A percentile compares a stretch with the other conserved stretches of the same genome.
Evolutionary conservation across 441 rosid genomes (phyloP).

Genomic region (Mallotus repandus): DNA sequence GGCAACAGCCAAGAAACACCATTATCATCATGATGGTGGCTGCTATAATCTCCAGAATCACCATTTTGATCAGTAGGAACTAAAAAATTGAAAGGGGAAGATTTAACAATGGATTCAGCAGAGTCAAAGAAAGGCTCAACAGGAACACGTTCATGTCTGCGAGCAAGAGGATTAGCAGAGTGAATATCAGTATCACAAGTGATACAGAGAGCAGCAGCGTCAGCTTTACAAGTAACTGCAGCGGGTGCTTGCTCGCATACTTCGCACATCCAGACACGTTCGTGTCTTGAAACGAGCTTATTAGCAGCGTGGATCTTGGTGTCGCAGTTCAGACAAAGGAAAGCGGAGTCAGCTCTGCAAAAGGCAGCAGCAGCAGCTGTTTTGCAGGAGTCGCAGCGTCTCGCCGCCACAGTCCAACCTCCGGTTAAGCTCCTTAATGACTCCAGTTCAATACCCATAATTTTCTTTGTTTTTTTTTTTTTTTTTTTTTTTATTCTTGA

Average conservation of each 20-base stretch:
- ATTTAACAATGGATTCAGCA: slow-evolving; percentile 41
- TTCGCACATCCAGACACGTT: slow-evolving; percentile 81
- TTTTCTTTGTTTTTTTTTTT: no score
- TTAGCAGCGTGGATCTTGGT: slow-evolving; percentile 65
- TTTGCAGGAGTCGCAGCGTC: slow-evolving; percentile 82
- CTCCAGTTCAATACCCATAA: slow-evolving; percentile 43
- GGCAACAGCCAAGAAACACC: slow-evolving; percentile 78
- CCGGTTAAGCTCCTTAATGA: slow-evolving; percentile 39
- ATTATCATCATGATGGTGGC: slow-evolving; percentile 33
- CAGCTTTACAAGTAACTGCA: slow-evolving; percentile 85
- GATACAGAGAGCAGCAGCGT: slow-evolving; percentile 84
- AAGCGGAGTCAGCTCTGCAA: slow-evolving; percentile 82
- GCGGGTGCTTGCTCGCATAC: slow-evolving; percentile 98
- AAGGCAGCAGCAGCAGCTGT: slow-evolving; percentile 67
- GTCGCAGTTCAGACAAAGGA: slow-evolving; percentile 73
- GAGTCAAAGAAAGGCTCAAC: slow-evolving; percentile 69
- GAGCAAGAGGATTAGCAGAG: slow-evolving; percentile 84
- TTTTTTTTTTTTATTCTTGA: background rate
- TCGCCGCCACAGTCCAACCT: slow-evolving; percentile 62
- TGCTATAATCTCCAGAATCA: slow-evolving; percentile 15
- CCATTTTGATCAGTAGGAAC: slow-evolving; percentile 35
- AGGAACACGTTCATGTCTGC: slow-evolving; percentile 82
- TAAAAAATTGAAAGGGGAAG: slow-evolving; percentile 35
- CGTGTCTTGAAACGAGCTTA: slow-evolving; percentile 74
- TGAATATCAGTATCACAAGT: slow-evolving; percentile 91